Evolutionary conservation across 768 basidiomycete genomes (phyloP).

Genomic region (Termitomyces sp.): DNA sequence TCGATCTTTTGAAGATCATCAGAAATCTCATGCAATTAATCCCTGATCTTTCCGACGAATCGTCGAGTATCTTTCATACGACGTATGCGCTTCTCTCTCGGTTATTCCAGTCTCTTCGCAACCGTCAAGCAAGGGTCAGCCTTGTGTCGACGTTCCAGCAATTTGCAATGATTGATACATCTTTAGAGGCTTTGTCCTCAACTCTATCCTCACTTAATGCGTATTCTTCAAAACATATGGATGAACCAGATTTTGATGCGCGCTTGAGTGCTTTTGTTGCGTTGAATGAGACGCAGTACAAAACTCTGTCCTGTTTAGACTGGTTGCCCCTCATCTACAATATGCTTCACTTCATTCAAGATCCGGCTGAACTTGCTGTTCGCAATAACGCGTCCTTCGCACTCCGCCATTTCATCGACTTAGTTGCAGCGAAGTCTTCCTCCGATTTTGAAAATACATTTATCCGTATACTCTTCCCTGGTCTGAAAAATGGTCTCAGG

Average conservation of each 20-base stretch:
- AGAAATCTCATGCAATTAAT: constrained; percentile 64
- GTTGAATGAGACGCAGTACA: constrained; percentile 67
- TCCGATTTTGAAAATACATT: constrained; percentile 54
- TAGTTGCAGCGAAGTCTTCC: constrained; percentile 39
- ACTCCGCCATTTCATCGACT: constrained; percentile 75
- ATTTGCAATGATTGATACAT: constrained; percentile 40
- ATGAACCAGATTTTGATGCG: constrained; percentile 91
- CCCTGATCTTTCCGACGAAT: constrained; percentile 49
- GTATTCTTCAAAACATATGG: constrained; percentile 76
- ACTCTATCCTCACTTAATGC: constrained; percentile 77
- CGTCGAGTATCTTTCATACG: constrained; percentile 42
- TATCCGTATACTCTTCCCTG: constrained; percentile 65
- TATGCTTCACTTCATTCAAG: constrained; percentile 82
- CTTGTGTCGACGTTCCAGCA: constrained; percentile 65
- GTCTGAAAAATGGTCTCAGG: constrained; percentile 73
- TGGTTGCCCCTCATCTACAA: constrained; percentile 88
- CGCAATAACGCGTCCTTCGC: constrained; percentile 76
- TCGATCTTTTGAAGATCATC: constrained; percentile 73
- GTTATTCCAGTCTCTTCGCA: constrained; percentile 75
- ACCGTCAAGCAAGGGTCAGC: constrained; percentile 64
- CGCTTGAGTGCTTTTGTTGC: constrained; percentile 72
- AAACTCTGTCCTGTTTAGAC: constrained; percentile 45
- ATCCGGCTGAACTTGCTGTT: constrained; percentile 83
- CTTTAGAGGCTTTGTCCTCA: constrained; percentile 45
- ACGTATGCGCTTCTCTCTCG: constrained; percentile 68